phyloP scores from a whole-genome alignment of 2,329 filamentous ascomycete genomes.

The Zymoseptoria pseudotritici region DNA sequence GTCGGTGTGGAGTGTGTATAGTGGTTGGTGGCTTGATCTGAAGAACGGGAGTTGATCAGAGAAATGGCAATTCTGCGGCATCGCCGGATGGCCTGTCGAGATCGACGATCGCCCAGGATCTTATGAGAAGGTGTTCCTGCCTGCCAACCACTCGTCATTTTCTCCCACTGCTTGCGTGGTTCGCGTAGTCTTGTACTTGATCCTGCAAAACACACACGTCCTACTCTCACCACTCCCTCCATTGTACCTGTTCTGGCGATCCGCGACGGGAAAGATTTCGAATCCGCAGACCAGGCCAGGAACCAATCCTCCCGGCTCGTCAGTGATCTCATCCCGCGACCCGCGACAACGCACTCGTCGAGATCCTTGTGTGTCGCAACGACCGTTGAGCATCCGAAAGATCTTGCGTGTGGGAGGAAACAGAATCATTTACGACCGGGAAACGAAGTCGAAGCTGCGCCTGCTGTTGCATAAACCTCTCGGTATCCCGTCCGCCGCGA shows the following conservation, averaged over 20 bases:
- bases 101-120: background rate
- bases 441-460: background rate
- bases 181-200: background rate
- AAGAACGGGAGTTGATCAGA: background rate
- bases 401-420: background rate
- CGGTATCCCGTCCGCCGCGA: background rate
- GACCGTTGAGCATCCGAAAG: background rate
- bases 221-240: background rate
- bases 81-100: background rate
- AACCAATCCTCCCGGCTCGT: background rate
- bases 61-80: background rate
- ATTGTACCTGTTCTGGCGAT: background rate
- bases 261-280: background rate
- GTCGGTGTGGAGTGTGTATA: background rate
- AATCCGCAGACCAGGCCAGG: background rate
- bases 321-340: background rate
- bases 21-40: background rate
- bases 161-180: background rate
- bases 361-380: background rate
- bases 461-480: background rate
- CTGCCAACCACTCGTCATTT: background rate
- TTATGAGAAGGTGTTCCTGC: background rate
- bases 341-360: background rate
- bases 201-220: background rate
- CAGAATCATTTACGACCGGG: background rate